These are phyloP conservation scores for Mycena haematopus DNA, from an alignment of 768 basidiomycete genomes.

Conservation along the genomic window DNA sequence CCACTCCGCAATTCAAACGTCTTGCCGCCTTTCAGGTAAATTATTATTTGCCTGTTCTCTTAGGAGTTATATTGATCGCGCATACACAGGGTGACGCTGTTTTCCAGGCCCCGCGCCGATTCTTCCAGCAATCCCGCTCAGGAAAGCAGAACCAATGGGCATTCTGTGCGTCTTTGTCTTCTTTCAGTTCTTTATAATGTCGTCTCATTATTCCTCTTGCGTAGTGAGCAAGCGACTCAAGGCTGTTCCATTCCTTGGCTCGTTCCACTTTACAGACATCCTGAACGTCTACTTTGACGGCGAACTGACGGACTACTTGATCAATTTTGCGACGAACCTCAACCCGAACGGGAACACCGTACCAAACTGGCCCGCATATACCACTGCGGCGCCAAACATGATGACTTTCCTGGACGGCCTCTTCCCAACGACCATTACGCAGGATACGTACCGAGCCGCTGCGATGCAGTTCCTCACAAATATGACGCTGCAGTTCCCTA, in stretches of 20 bases:
- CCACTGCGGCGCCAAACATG: slow-evolving; percentile 39
- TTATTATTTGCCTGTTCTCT: slow-evolving; percentile 8
- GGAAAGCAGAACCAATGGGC: slow-evolving; percentile 48
- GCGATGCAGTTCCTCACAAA: slow-evolving; percentile 45
- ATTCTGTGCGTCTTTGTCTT: slow-evolving; percentile 35
- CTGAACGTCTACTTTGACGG: slow-evolving; percentile 47
- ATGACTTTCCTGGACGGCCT: slow-evolving; percentile 48
- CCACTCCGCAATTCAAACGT: slow-evolving; percentile 58
- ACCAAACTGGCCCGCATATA: slow-evolving; percentile 53
- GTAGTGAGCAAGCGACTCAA: slow-evolving; percentile 59
- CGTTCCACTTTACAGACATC: slow-evolving; percentile 52
- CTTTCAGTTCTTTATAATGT: background rate
- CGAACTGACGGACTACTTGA: slow-evolving; percentile 53
- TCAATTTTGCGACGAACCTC: slow-evolving; percentile 49
- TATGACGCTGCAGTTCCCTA: slow-evolving; percentile 40
- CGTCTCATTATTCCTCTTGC: too few species aligned
- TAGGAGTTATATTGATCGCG: background rate
- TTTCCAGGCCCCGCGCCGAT: slow-evolving; percentile 59
- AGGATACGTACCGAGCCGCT: slow-evolving; percentile 51
- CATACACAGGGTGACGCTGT: slow-evolving; percentile 45
- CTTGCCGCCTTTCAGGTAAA: slow-evolving; percentile 48
- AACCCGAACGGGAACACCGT: slow-evolving; percentile 50
- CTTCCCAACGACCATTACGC: slow-evolving; percentile 40
- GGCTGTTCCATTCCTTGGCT: slow-evolving; percentile 47
- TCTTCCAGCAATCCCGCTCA: slow-evolving; percentile 49